Conservation (phyloP, 805 yeast genomes). For the Wickerhamiella azymoides region DNA sequence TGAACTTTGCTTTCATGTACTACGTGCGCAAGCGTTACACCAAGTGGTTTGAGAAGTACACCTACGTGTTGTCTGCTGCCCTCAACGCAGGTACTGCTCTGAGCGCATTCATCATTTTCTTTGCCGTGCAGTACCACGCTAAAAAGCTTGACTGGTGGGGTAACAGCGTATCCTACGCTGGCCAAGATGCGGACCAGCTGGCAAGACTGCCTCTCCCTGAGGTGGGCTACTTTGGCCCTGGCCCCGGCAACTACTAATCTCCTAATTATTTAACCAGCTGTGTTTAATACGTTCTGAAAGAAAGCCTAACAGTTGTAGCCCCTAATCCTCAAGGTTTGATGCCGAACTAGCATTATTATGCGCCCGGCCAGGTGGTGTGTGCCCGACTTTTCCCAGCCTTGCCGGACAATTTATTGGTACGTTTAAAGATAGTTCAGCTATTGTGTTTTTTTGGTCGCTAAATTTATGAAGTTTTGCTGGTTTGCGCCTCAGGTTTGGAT, state of each 20-base stretch:
- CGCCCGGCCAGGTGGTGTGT: no score
- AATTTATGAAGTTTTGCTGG: no score
- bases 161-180: slow-evolving; percentile 22
- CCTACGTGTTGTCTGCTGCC: slow-evolving; percentile 42
- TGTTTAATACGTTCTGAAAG: no score
- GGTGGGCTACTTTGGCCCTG: slow-evolving; percentile 23
- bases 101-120: slow-evolving; percentile 42
- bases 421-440: no score
- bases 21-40: slow-evolving; percentile 33
- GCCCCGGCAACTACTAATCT: slow-evolving; percentile 13
- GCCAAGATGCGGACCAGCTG: slow-evolving; percentile 15
- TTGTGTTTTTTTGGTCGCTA: no score
- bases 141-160: slow-evolving; percentile 50
- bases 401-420: no score
- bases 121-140: slow-evolving; percentile 32
- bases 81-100: slow-evolving; percentile 48
- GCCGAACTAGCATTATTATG: no score
- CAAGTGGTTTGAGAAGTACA: slow-evolving; percentile 40
- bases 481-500: no score
- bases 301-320: no score
- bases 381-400: no score
- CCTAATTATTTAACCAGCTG: background rate
- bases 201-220: slow-evolving; percentile 14
- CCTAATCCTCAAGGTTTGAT: no score
- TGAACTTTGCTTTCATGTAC: slow-evolving; percentile 10